Evolutionary conservation across 2,329 filamentous ascomycete genomes (phyloP), one percentile per base, ranked within the genome.

Genomic region (Ophiostoma sp.): DNA sequence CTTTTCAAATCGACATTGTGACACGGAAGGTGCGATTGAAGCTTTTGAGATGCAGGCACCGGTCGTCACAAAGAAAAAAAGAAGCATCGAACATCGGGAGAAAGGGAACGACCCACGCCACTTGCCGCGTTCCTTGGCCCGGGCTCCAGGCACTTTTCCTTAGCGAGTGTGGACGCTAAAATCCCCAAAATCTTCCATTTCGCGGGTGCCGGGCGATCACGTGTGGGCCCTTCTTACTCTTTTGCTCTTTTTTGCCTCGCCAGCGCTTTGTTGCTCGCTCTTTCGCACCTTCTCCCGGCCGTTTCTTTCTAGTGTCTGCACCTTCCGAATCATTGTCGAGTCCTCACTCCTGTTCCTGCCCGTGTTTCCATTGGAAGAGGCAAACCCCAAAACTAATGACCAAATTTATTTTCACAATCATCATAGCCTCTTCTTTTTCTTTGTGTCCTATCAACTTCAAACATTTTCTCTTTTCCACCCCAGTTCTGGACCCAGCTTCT

Each of bases 291-390:
- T 55, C 48, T 39, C 17, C 48, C 17, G 33, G 50, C 33, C 6
- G 50, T 68, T 55, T 19, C 39, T 1, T 64, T 25, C 39, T 64
- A 64, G 66, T 69, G 63, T 12, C 28, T 36, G 22, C 45, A 8
- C 66, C 28, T 69, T 69, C 66, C 66, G 64, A 69, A 33, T 52
- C 64, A 48, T 69, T 69, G 45, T 69, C 45, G 45, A 52, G 45
- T 50, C 39, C 31, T 39, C 25, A 7, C 55, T 59, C 55, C n/a
- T 25, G 50, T 28, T 59, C 55, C n/a, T 25, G 50, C 50, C 50
- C n/a, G 50, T 22, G 50, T 55, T 33, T 19, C 42, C 12, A 17
- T 48, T 17, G 42, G 8, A 42, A n/a, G 59, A 63, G 59, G 36
- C 59, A 59, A 59, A 17, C 33, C 59, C 33, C 7, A 61, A 66